Evolutionary conservation across 768 basidiomycete genomes (phyloP), one percentile per base, ranked within the genome.

Genomic region (Tulasnella sp.): DNA sequence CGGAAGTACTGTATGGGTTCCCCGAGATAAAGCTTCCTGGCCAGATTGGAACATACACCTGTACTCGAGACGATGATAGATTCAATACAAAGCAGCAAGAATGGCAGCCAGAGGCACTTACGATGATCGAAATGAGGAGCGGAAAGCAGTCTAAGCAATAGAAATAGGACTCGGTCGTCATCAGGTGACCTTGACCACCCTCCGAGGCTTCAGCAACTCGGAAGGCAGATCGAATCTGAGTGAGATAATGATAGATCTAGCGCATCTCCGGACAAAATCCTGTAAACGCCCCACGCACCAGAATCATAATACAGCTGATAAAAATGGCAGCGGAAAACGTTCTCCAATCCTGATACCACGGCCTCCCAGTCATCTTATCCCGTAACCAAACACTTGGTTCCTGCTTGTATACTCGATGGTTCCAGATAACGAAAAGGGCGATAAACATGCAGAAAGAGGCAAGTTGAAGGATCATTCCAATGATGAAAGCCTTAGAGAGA

Each of bases 71-170:
- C 50, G 49, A 15, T 21, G 21, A 13, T 34, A 2, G 26, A 29
- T 54, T 10, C 30, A n/a, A 15, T 24, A n/a, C 26, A 29, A 29
- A 45, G 24, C 44, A 17, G 3, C 56, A 3, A 9, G 19, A 15
- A 17, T 7, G 13, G 38, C 9, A 38, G 53, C 17, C 1, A 10
- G 23, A n/a, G 17, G 78, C 71, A 64, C 83, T 85, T 15, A 80
- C 71, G 0, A 68, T 69, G 45, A 82, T 77, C 26, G 83, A 82
- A 32, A 86, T 67, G 61, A 82, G 76, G 7, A 86, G 73, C 5
- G 85, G 85, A 3, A 86, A 73, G 0, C 83, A 78, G 67, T 89
- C 82, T 38, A 87, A 73, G 1, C 71, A 78, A 67, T 86, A 88
- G 68, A 88, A 86, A 64, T 76, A 80, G 2, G 66, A 69, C 68